Percentiles rank a stretch among this genome's conserved stretches.
Evolutionary conservation across 345 rosid genomes (phyloP).

Genomic region (Cardamine occulta): DNA sequence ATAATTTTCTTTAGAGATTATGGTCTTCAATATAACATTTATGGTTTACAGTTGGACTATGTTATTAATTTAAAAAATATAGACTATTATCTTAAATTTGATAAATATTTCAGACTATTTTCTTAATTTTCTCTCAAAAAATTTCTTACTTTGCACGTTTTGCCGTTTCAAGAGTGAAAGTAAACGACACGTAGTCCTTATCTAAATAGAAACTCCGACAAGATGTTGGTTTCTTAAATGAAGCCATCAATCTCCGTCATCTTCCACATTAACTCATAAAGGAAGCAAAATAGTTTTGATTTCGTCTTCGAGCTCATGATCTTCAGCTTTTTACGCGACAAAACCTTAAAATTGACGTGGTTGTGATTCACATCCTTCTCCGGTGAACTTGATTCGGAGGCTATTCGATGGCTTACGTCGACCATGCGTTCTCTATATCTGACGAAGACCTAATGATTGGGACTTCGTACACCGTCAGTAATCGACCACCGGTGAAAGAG

Average conservation of each 20-base stretch:
- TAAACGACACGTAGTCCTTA: slow-evolving; percentile 25
- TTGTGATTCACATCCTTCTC: slow-evolving; percentile 20
- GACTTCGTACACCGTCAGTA: slow-evolving; percentile 65
- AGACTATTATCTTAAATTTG: background rate
- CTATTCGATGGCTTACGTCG: slow-evolving; percentile 86
- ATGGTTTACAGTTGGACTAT: no score
- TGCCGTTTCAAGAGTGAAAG: background rate
- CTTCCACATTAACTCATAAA: slow-evolving; percentile 19
- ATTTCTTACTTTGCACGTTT: background rate
- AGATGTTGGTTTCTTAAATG: slow-evolving; percentile 1
- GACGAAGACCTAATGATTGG: slow-evolving; percentile 95
- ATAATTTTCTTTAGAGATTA: no score
- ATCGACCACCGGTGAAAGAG: slow-evolving; percentile 91
- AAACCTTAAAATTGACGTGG: background rate
- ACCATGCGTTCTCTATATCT: slow-evolving; percentile 93
- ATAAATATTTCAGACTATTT: no score
- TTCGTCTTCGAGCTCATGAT: slow-evolving; percentile 30
- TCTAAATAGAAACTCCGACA: slow-evolving; percentile 12
- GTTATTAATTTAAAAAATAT: background rate
- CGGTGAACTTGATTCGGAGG: slow-evolving; percentile 18
- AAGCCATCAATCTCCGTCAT: background rate
- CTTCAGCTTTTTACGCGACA: slow-evolving; percentile 26
- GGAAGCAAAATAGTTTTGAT: slow-evolving; percentile 33
- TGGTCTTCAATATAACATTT: no score
- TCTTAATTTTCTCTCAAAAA: background rate